These are phyloP conservation scores for Penicillium nordicum DNA, from an alignment of 2,329 filamentous ascomycete genomes.

Conservation along the genomic window DNA sequence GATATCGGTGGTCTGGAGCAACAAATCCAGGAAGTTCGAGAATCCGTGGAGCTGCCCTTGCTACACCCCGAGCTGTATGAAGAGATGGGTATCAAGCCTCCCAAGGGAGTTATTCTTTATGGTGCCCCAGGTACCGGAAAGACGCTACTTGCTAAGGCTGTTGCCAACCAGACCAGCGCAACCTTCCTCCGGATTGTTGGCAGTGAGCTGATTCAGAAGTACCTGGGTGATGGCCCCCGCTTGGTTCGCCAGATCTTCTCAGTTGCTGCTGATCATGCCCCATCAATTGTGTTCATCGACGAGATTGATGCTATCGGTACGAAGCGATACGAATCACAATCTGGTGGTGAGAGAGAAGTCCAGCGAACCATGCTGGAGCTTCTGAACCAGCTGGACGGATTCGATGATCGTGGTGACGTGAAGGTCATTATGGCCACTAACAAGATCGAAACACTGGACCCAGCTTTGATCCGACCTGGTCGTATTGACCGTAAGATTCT, in stretches of 20 bases:
- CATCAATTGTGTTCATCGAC: slow-evolving; percentile 97
- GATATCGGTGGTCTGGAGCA: slow-evolving; percentile 94
- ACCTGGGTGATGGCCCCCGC: slow-evolving; percentile 90
- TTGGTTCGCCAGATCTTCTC: slow-evolving; percentile 88
- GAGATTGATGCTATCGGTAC: slow-evolving; percentile 99
- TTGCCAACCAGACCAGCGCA: slow-evolving; percentile 97
- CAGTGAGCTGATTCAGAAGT: slow-evolving; percentile 97
- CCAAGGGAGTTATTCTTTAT: slow-evolving; percentile 98
- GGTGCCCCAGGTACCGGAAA: slow-evolving; percentile 96
- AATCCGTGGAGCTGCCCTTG: slow-evolving; percentile 92
- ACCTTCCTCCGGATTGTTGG: slow-evolving; percentile 97
- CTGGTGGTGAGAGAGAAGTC: slow-evolving; percentile 93
- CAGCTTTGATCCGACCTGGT: slow-evolving; percentile 90
- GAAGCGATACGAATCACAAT: slow-evolving; percentile 96
- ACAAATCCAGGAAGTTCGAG: slow-evolving; percentile 96
- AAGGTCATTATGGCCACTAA: slow-evolving; percentile 99
- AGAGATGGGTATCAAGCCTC: slow-evolving; percentile 99
- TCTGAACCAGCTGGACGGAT: slow-evolving; percentile 96
- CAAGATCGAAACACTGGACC: slow-evolving; percentile 98
- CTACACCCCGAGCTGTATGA: slow-evolving; percentile 97
- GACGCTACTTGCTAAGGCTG: slow-evolving; percentile 91
- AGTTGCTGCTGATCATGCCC: slow-evolving; percentile 92
- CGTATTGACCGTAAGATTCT: slow-evolving; percentile 98
- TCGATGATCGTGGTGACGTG: slow-evolving; percentile 97
- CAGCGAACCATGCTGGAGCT: slow-evolving; percentile 98